phyloP scores from a whole-genome alignment of 225 moss, liverwort and hornwort species.

The Pseudoscleropodium purum region DNA sequence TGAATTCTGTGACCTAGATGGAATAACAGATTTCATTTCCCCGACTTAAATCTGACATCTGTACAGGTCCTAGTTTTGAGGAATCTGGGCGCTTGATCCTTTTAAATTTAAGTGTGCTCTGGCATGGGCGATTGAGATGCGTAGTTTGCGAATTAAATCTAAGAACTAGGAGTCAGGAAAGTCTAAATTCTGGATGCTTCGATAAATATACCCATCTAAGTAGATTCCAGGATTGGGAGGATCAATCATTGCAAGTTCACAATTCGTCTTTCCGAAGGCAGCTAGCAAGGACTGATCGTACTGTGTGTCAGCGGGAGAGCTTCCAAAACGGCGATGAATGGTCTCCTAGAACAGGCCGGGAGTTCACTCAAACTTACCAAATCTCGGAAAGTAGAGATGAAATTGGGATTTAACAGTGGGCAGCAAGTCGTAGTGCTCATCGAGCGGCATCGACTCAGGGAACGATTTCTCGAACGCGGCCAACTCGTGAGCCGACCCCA shows the following conservation, averaged over 20 bases:
- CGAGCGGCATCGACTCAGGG: constrained; percentile 24
- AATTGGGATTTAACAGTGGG: constrained; percentile 19
- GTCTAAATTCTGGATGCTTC: not conserved
- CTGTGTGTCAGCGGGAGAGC: not conserved
- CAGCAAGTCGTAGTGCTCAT: constrained; percentile 8
- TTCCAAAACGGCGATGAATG: not conserved
- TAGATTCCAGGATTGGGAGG: not conserved
- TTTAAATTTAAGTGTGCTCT: too few species aligned
- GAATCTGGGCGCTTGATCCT: not conserved
- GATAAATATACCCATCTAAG: too few species aligned
- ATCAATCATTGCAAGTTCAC: not conserved
- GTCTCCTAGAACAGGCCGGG: not conserved
- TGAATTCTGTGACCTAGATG: not conserved
- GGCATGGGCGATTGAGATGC: not conserved
- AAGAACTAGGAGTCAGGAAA: not conserved
- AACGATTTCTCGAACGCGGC: not conserved
- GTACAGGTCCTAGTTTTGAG: not conserved
- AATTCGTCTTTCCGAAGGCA: not conserved
- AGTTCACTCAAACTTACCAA: constrained; percentile 12
- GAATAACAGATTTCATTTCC: not conserved
- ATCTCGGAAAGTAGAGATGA: constrained; percentile 24
- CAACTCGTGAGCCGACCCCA: constrained; percentile 17
- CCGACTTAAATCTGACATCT: not conserved
- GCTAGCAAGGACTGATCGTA: not conserved
- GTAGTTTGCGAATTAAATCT: not conserved